Base-by-base conservation (phyloP, 768 basidiomycete species). In the Boletus reticuloceps region DNA sequence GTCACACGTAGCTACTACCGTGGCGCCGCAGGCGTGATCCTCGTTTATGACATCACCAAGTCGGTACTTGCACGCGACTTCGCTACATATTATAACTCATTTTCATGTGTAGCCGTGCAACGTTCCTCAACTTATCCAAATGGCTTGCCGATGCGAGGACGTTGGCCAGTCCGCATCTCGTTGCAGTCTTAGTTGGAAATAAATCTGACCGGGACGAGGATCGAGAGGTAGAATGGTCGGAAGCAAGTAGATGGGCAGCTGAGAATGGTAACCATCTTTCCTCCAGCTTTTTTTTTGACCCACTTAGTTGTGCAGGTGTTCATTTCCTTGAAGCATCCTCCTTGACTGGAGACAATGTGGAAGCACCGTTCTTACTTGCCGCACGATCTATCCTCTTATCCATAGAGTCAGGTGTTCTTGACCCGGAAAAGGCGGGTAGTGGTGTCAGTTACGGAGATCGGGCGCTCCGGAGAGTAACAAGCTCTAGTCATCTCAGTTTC, bases 401-500 rank as follows among this genome's bases (percentile, higher is more conserved):
- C 20, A 94, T 98, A 63, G 95, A 98, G 72, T 89, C 91, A 16
- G 94, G 94, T 27, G 77, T 79, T 16, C 80, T 98, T 38, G 93
- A 98, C 72, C 96, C 96, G 40, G 95, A 98, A 74, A 89, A 91
- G 67, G 84, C 91, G 16, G 96, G 94, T 1, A 94, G 91, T 58
- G 97, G 97, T 20, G 94, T 99, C 43, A 93, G 90, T 65, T 99
- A 97, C 67, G 97, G 97, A 10, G 97, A 98, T 70, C 82, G 97
- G 55, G 90, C 94, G 22, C 77, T 98, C 32, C 82, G 94, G 53
- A 81, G 96, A 64, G 92, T 98, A 32, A 94, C 88, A 58, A 92
- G 90, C 69, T 89, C 89, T n/a, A 92, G 90, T 64, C 84, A 90
- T 53, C 75, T 94, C 63, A 92, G 91, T 68, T 91, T 92, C 69